Evolutionary conservation across 2,329 filamentous ascomycete genomes (phyloP).

Genomic region (Rosellinia necatrix): DNA sequence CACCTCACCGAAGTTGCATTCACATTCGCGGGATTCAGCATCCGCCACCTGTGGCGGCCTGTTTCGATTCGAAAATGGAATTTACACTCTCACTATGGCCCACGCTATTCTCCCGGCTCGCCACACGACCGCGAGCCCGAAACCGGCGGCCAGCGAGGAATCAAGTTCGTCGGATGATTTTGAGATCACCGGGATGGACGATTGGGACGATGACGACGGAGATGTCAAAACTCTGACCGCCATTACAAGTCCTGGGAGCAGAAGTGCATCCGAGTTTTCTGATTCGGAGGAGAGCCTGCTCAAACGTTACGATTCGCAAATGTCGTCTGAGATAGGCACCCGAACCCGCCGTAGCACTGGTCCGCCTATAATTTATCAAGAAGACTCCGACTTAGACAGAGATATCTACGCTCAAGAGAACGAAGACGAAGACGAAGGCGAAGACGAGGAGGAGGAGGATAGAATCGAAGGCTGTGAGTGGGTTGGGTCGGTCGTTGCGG

Average conservation of each 20-base stretch:
- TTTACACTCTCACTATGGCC: slow-evolving; percentile 18
- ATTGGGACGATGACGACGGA: slow-evolving; percentile 19
- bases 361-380: neutral
- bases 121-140: neutral
- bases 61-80: neutral
- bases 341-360: neutral
- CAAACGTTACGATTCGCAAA: slow-evolving; percentile 10
- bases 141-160: neutral
- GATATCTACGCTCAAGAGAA: too few species aligned
- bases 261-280: slow-evolving; percentile 19
- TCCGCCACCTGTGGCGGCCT: slow-evolving; percentile 25
- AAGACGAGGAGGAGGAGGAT: neutral
- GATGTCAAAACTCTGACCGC: slow-evolving; percentile 12
- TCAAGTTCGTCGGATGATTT: slow-evolving; percentile 19
- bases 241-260: slow-evolving; percentile 22
- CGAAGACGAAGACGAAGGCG: neutral
- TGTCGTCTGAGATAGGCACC: slow-evolving; percentile 11
- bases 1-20: slow-evolving; percentile 5
- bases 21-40: slow-evolving; percentile 7
- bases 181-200: slow-evolving; percentile 22
- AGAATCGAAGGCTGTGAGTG: slow-evolving; percentile 2
- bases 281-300: slow-evolving; percentile 17
- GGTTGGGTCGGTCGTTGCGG: slow-evolving; percentile 15
- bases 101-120: slow-evolving; percentile 15
- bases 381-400: neutral